Base-by-base conservation (phyloP, 1,284 basidiomycete species). In the Moniliophthora roreri region DNA sequence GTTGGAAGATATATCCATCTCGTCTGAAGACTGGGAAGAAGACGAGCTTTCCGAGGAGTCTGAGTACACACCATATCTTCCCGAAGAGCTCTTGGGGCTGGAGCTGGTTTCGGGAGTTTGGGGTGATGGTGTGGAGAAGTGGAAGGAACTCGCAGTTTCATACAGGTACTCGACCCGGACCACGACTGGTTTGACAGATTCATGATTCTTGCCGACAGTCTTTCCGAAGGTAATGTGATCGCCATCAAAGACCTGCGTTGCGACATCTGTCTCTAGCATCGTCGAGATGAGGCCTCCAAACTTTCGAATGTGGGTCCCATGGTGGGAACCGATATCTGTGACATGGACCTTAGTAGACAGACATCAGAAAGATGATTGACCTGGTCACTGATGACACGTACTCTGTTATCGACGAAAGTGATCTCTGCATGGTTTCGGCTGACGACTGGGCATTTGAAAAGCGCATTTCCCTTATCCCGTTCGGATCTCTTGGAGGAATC, bases 211-310 rank as follows among this genome's bases (percentile, higher is more conserved):
- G 28, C 81, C 84, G 1, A 90, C 88, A 5, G 75, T 69, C 69
- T 89, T 89, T 57, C 87, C 87, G 63, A 90, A 87, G 1, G 85
- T 89, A 56, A 90, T 61, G 36, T 78, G 64, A 63, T 89, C 87
- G 53, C 85, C 85, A 61, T 87, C 80, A 32, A 71, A 63, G 35
- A 90, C 77, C 16, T 71, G 63, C 26, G 70, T 74, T 11, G 79
- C 75, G 1, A 69, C 70, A 56, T 84, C 77, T 16, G 80, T 70
- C 39, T 68, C 64, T 21, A 86, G 65, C 51, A 64, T 68, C 55
- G 63, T 77, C 9, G 77, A 73, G 15, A 72, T 60, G 8, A 67
- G 59, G 47, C 81, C 78, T 37, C 71, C 72, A n/a, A 72, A 65
- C 56, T 77, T 78, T 55, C 75, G 72, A 45, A 86, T 64, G 59